phyloP scores from a whole-genome alignment of 805 yeast species.

The Candida boidinii region DNA sequence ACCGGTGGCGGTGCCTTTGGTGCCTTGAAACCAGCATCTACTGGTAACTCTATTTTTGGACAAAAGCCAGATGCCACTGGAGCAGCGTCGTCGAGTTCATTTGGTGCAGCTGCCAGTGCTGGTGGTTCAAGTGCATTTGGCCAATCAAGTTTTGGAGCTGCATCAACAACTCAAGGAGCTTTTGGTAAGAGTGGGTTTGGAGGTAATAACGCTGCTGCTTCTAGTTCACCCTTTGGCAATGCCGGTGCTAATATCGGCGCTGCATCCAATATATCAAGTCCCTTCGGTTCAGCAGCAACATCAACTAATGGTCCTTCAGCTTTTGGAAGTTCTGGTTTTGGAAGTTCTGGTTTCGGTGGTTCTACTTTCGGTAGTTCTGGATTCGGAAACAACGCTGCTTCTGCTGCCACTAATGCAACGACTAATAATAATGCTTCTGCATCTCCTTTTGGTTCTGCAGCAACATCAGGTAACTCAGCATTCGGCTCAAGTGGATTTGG shows the following conservation, averaged over 20 bases:
- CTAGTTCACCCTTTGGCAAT: background rate
- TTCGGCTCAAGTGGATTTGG: constrained; percentile 16
- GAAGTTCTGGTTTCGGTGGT: constrained; percentile 1
- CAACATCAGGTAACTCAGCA: constrained; percentile 8
- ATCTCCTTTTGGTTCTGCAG: constrained; percentile 15
- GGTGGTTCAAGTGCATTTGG: constrained; percentile 12
- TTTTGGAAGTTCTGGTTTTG: constrained; percentile 3
- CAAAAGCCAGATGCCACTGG: constrained; percentile 6
- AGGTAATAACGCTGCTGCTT: background rate
- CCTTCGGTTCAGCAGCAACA: constrained; percentile 6
- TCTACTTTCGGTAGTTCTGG: constrained; percentile 1
- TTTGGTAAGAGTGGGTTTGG: constrained; percentile 4
- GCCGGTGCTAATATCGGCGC: background rate
- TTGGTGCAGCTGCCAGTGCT: constrained; percentile 11
- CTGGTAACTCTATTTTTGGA: constrained; percentile 8
- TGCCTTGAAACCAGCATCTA: background rate
- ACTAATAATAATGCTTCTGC: background rate
- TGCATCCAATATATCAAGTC: constrained; percentile 1
- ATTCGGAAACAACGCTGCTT: background rate
- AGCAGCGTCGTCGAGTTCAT: constrained; percentile 11
- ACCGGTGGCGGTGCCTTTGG: too few relatives aligned
- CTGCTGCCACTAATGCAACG: background rate
- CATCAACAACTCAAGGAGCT: background rate
- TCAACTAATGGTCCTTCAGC: constrained; percentile 1
- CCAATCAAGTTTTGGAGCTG: constrained; percentile 6